Evolutionary conservation across 345 rosid genomes (phyloP).

Genomic region (Syzygium aqueum): DNA sequence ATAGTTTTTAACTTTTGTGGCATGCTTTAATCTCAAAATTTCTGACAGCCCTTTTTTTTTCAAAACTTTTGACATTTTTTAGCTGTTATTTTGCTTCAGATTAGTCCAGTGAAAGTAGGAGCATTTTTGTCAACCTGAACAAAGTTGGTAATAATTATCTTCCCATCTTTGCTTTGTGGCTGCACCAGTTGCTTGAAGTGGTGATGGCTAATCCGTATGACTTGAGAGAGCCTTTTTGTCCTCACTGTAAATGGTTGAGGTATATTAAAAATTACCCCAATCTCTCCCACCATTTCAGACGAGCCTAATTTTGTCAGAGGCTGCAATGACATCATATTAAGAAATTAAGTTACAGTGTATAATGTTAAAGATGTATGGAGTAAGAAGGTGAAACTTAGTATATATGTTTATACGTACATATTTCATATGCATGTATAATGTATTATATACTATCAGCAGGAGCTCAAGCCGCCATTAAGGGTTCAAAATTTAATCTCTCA

Average conservation of each 20-base stretch:
- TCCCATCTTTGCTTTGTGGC: constrained; percentile 54
- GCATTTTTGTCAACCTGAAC: constrained; percentile 26
- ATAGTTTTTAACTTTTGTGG: not conserved
- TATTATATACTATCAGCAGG: not conserved
- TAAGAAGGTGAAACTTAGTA: not conserved
- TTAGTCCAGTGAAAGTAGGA: not conserved
- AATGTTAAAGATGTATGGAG: not conserved
- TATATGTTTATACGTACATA: not conserved
- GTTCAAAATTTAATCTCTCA: not conserved
- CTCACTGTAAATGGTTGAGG: constrained; percentile 80
- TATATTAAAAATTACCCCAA: constrained; percentile 82
- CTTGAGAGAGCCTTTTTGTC: constrained; percentile 82
- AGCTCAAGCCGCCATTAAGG: not conserved
- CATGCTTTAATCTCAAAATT: not conserved
- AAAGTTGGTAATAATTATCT: constrained; percentile 53
- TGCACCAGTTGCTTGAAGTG: constrained; percentile 71
- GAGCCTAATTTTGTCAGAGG: constrained; percentile 55
- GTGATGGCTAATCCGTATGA: constrained; percentile 73
- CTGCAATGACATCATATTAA: constrained; percentile 18
- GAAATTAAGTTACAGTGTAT: not conserved
- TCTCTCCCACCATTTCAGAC: constrained; percentile 77
- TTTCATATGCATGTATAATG: not conserved
- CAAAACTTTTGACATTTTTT: no score
- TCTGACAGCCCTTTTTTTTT: not conserved
- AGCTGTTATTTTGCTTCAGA: not conserved